Base-by-base conservation (phyloP, 495 filamentous ascomycete species). In the Penicillium steckii region DNA sequence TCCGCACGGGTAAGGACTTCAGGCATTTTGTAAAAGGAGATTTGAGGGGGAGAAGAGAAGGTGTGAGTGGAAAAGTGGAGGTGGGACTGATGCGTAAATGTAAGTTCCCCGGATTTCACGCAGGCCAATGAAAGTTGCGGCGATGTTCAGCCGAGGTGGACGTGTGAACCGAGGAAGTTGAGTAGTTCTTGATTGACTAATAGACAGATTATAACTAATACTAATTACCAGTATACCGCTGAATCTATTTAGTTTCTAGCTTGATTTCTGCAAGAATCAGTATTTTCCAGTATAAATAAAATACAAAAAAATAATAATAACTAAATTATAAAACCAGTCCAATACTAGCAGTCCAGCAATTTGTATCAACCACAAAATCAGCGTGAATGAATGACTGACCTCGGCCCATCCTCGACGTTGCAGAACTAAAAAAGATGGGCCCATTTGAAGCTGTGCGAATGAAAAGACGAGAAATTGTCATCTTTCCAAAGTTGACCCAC, bases 1-100 rank as follows among this genome's bases (percentile, higher is more conserved):
- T 83, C 77, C 41, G 60, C 73, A 45, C 73, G 73, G 38, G 69
- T 69, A 44, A 75, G 65, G 13, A 56, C 64, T 63, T 71, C 33
- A 15, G 66, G 46, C 67, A 70, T 70, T 15, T 40, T 60, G 51
- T 10, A 48, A 47, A 27, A n/a, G 23, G 26, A 21, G n/a, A 2
- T 35, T n/a, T 13, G 32, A 5, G 6, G 33, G 8, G 25, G 18
- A 43, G 44, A 32, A 17, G 41, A 30, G 19, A 15, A 44, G 24
- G 46, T 37, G 37, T 19, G 17, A 15, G 27, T 52, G n/a, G 15
- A 35, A n/a, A n/a, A 15, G 33, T 3, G 8, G 8, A 35, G 7
- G 3, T 12, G n/a, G 32, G 33, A 37, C 26, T 27, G 26, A 37
- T n/a, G n/a, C n/a, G 45, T 33, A 56, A 45, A 46, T 53, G 5